Evolutionary conservation across 2,329 filamentous ascomycete genomes (phyloP).

Genomic region (Scopulariopsis brevicaulis): DNA sequence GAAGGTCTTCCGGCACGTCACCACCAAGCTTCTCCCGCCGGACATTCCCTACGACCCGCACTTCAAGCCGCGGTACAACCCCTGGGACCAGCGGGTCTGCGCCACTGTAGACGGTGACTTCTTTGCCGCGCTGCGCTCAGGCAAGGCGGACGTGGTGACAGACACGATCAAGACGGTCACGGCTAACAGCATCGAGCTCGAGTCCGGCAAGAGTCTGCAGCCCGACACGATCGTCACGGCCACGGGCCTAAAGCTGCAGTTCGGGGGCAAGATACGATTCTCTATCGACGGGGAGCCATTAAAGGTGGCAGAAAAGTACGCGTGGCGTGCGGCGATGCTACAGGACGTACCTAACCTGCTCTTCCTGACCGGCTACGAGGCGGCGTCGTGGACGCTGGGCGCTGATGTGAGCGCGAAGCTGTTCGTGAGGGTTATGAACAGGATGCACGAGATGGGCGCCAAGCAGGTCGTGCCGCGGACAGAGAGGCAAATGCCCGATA

Average conservation of each 20-base stretch:
- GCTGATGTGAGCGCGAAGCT: slow-evolving; percentile 42
- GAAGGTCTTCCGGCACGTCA: slow-evolving; percentile 26
- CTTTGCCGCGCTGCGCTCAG: slow-evolving; percentile 32
- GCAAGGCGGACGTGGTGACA: slow-evolving; percentile 36
- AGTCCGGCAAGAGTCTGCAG: slow-evolving; percentile 24
- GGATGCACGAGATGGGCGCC: slow-evolving; percentile 31
- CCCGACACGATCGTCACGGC: slow-evolving; percentile 61
- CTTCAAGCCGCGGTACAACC: slow-evolving; percentile 53
- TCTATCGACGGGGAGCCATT: slow-evolving; percentile 41
- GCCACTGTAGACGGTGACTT: slow-evolving; percentile 48
- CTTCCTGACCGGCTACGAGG: slow-evolving; percentile 53
- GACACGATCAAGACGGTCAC: slow-evolving; percentile 40
- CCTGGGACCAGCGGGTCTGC: slow-evolving; percentile 68
- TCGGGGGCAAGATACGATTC: slow-evolving; percentile 41
- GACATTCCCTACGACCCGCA: slow-evolving; percentile 44
- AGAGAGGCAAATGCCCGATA: not conserved
- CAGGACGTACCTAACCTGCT: slow-evolving; percentile 54
- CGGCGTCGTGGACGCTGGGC: slow-evolving; percentile 57
- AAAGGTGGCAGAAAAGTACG: slow-evolving; percentile 34
- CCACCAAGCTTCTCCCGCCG: slow-evolving; percentile 38
- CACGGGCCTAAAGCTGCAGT: slow-evolving; percentile 50
- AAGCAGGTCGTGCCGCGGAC: slow-evolving; percentile 31
- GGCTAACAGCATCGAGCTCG: slow-evolving; percentile 31
- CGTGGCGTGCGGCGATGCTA: slow-evolving; percentile 56
- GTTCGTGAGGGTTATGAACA: slow-evolving; percentile 34